Evolutionary conservation across 140 eudicot species (phyloP).

Genomic region (Bidens hawaiensis): DNA sequence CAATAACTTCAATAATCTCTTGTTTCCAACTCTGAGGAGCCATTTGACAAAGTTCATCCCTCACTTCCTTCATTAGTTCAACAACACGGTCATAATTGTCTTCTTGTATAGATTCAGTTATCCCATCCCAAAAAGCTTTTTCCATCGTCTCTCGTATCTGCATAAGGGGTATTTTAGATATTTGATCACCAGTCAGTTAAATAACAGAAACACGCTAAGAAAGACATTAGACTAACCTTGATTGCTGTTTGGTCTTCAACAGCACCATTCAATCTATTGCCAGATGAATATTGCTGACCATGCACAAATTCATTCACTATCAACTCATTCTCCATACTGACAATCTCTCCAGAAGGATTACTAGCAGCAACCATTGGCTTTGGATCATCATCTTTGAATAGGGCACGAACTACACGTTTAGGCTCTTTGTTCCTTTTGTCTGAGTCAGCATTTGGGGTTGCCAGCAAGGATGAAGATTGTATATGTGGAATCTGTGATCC

Average conservation of each 20-base stretch:
- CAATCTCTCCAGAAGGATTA: slow-evolving; percentile 35
- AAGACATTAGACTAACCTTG: slow-evolving; percentile 48
- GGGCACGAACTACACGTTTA: slow-evolving; percentile 57
- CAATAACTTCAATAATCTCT: slow-evolving; percentile 72
- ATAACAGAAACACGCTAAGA: background rate
- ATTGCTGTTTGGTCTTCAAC: slow-evolving; percentile 36
- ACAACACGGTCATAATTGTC: slow-evolving; percentile 58
- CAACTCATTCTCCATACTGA: slow-evolving; percentile 67
- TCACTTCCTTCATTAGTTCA: slow-evolving; percentile 77
- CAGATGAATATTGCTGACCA: slow-evolving; percentile 47
- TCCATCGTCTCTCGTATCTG: slow-evolving; percentile 65
- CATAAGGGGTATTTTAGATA: background rate
- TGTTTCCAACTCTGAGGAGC: slow-evolving; percentile 90
- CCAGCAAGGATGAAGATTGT: slow-evolving; percentile 28
- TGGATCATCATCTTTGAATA: slow-evolving; percentile 48
- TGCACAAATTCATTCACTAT: slow-evolving; percentile 84
- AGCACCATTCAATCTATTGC: slow-evolving; percentile 21
- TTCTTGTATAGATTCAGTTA: slow-evolving; percentile 52
- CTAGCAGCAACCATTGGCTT: slow-evolving; percentile 25
- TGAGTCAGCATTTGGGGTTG: slow-evolving; percentile 28
- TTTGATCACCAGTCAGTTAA: background rate
- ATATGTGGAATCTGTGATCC: slow-evolving; percentile 54
- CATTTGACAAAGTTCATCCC: slow-evolving; percentile 79
- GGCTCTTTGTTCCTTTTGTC: slow-evolving; percentile 33
- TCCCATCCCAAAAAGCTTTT: slow-evolving; percentile 92